Percentiles rank a stretch among this genome's conserved stretches.
Evolutionary conservation across 208 protist species (phyloP).

Genomic region (Leptomonas seymouri): DNA sequence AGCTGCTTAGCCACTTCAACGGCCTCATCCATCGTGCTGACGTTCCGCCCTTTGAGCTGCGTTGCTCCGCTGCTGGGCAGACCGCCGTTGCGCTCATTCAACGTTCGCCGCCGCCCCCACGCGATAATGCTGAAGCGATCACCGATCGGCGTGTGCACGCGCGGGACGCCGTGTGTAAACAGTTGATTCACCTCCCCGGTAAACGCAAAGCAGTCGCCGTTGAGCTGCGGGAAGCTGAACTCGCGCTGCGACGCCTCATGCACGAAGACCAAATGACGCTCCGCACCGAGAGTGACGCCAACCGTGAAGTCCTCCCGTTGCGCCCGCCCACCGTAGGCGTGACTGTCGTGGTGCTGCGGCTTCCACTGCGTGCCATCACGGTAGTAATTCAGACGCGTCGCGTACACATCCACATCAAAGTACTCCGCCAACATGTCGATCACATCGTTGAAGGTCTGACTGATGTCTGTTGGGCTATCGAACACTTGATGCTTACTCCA

Average conservation of each 20-base stretch:
- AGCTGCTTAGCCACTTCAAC: constrained; percentile 63
- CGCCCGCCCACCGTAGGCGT: constrained; percentile 82
- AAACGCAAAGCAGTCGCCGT: constrained; percentile 94
- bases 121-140: constrained; percentile 93
- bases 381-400: constrained; percentile 93
- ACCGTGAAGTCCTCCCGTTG: constrained; percentile 92
- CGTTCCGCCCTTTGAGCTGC: constrained; percentile 23
- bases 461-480: constrained; percentile 88
- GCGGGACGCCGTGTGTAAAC: constrained; percentile 93
- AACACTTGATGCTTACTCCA: constrained; percentile 94
- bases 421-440: constrained; percentile 87
- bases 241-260: constrained; percentile 82
- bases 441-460: constrained; percentile 82
- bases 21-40: constrained; percentile 73
- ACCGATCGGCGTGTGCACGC: constrained; percentile 57
- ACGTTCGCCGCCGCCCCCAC: constrained; percentile 78
- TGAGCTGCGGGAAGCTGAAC: constrained; percentile 91
- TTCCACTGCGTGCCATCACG: constrained; percentile 92
- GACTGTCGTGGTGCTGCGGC: constrained; percentile 94
- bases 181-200: constrained; percentile 84
- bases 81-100: constrained; percentile 88
- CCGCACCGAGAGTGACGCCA: constrained; percentile 86
- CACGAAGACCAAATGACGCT: constrained; percentile 85
- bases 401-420: constrained; percentile 92
- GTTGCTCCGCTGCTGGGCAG: constrained; percentile 10